Conservation (phyloP, 2,329 filamentous ascomycete genomes). For the Phialophora verrucosa region DNA sequence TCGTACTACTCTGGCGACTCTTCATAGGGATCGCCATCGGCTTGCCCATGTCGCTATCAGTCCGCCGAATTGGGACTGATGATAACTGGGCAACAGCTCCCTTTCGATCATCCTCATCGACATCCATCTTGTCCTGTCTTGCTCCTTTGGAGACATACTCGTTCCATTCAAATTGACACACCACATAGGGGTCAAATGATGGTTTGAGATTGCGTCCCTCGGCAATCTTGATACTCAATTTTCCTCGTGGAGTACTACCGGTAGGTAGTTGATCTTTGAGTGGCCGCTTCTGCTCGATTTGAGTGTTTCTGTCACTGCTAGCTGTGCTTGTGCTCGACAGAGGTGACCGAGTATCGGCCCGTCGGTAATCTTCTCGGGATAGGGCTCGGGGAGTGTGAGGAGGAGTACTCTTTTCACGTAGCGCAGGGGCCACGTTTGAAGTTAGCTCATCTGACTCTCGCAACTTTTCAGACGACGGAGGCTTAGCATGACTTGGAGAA, state of each 20-base stretch:
- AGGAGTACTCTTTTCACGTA: conserved; percentile 82
- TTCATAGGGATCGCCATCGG: conserved; percentile 96
- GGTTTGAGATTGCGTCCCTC: conserved; percentile 82
- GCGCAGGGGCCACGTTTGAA: conserved; percentile 67
- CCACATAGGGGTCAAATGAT: conserved; percentile 89
- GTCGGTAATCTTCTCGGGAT: conserved; percentile 64
- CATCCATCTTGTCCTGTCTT: conserved; percentile 63
- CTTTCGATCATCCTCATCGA: conserved; percentile 66
- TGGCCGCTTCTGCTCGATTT: conserved; percentile 18
- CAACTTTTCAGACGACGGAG: conserved; percentile 50
- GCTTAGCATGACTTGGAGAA: conserved; percentile 51
- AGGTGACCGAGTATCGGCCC: conserved; percentile 40
- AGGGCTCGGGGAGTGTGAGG: conserved; percentile 88
- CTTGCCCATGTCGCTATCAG: conserved; percentile 79
- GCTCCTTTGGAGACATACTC: conserved; percentile 93
- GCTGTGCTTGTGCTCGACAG: conserved; percentile 34
- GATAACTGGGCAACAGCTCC: conserved; percentile 58
- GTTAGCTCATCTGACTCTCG: conserved; percentile 73
- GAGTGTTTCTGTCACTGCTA: conserved; percentile 39
- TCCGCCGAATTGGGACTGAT: conserved; percentile 68
- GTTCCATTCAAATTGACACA: conserved; percentile 95
- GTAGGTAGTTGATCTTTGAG: conserved; percentile 63
- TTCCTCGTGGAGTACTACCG: conserved; percentile 74
- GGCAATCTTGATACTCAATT: conserved; percentile 84
- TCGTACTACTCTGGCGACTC: conserved; percentile 95